Evolutionary conservation across 1,139 yeast species (phyloP).

Genomic region (Candida albicans): DNA sequence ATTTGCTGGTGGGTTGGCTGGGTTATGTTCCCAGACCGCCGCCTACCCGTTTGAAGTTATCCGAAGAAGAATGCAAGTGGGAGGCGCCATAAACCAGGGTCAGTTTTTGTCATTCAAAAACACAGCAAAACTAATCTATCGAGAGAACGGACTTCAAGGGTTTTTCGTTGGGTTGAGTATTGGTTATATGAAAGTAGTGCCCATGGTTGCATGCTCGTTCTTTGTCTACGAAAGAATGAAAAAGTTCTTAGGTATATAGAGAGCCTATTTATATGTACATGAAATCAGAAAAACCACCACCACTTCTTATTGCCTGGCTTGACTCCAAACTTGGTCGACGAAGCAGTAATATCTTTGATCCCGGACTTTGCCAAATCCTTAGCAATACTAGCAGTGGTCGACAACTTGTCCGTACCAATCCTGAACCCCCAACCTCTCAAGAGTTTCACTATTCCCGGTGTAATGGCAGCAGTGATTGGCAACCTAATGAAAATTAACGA

Average conservation of each 20-base stretch:
- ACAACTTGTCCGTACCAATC: constrained; percentile 54
- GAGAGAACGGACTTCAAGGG: constrained; percentile 78
- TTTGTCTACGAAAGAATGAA: constrained; percentile 91
- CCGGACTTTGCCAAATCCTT: constrained; percentile 16
- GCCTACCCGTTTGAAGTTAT: constrained; percentile 96
- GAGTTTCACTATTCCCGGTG: constrained; percentile 71
- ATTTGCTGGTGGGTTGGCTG: constrained; percentile 92
- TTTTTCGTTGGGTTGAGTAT: constrained; percentile 92
- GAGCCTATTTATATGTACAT: constrained; percentile 5
- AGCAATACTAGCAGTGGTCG: constrained; percentile 33
- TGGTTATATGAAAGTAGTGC: constrained; percentile 91
- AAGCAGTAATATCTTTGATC: constrained; percentile 37
- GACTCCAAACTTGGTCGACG: constrained; percentile 51
- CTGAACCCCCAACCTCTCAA: constrained; percentile 81
- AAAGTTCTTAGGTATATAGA: constrained; percentile 57
- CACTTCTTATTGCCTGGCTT: constrained; percentile 51
- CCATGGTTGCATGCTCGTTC: constrained; percentile 97
- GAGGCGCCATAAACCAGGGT: constrained; percentile 72
- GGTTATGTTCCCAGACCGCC: constrained; percentile 93
- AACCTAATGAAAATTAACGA: constrained; percentile 75
- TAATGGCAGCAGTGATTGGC: constrained; percentile 89
- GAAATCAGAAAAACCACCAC: constrained; percentile 57
- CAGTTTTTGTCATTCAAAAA: constrained; percentile 54
- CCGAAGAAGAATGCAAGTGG: constrained; percentile 94
- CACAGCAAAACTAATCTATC: constrained; percentile 58